Evolutionary conservation across 768 basidiomycete genomes (phyloP).

Genomic region (Lactarius hengduanensis): DNA sequence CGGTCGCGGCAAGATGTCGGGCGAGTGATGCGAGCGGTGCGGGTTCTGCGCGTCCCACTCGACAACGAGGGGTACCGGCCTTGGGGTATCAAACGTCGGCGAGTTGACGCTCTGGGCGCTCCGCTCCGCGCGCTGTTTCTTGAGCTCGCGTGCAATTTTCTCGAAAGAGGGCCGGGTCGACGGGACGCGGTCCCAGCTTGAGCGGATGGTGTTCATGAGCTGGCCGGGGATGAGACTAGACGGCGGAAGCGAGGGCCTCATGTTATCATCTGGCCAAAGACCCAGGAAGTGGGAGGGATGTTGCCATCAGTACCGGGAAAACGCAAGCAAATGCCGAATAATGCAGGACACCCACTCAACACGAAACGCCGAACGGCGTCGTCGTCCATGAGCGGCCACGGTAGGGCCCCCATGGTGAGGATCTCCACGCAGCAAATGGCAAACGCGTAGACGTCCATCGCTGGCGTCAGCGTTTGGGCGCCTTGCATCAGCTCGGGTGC

Average conservation of each 20-base stretch:
- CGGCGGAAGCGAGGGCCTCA: constrained; percentile 39
- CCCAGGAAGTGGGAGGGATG: constrained; percentile 23
- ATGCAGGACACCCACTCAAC: constrained; percentile 37
- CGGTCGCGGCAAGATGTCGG: constrained; percentile 32
- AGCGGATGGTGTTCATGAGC: constrained; percentile 46
- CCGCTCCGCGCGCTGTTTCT: constrained; percentile 43
- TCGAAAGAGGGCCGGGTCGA: constrained; percentile 52
- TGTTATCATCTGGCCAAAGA: constrained; percentile 29
- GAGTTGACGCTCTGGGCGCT: constrained; percentile 30
- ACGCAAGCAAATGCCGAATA: neutral
- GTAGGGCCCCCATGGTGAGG: constrained; percentile 57
- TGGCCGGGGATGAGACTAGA: constrained; percentile 37
- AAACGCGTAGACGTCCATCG: constrained; percentile 69
- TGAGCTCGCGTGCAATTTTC: constrained; percentile 46
- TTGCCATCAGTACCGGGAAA: no score
- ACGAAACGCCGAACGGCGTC: constrained; percentile 51
- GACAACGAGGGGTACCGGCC: constrained; percentile 30
- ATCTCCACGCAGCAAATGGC: constrained; percentile 66
- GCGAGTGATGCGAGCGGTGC: constrained; percentile 30
- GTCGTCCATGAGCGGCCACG: constrained; percentile 55
- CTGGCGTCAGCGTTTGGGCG: constrained; percentile 45
- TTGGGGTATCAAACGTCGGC: constrained; percentile 38
- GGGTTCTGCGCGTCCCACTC: constrained; percentile 22
- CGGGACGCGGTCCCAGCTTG: constrained; percentile 59
- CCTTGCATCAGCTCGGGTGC: constrained; percentile 65